These are phyloP conservation scores for Diplodia seriata DNA, from an alignment of 2,329 filamentous ascomycete species.

Conservation along the genomic window DNA sequence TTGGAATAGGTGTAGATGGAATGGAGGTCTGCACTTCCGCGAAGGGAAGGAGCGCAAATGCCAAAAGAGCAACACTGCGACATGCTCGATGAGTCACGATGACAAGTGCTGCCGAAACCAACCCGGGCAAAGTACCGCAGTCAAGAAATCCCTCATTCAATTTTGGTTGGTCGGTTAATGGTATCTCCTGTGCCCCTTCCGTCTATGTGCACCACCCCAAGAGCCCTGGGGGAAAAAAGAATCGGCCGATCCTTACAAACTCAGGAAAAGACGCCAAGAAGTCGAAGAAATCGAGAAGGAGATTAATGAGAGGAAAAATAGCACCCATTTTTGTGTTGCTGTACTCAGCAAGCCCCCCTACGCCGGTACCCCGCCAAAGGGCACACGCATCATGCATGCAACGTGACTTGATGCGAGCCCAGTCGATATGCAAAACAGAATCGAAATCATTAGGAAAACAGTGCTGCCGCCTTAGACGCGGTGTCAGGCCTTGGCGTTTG, in stretches of 20 bases:
- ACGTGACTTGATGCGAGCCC: slow-evolving; percentile 26
- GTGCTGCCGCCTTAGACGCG: neutral
- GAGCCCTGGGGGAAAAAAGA: neutral
- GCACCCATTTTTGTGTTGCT: slow-evolving; percentile 26
- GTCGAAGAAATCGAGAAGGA: neutral
- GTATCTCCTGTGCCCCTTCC: slow-evolving; percentile 10
- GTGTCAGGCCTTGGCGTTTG: too few species aligned
- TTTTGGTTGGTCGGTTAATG: neutral
- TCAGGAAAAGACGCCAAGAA: slow-evolving; percentile 14
- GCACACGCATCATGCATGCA: slow-evolving; percentile 27
- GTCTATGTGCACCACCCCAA: slow-evolving; percentile 1
- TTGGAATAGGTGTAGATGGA: too few species aligned
- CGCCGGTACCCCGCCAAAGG: slow-evolving; percentile 21
- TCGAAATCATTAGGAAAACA: slow-evolving; percentile 3
- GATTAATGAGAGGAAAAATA: slow-evolving; percentile 2
- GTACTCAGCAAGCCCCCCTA: slow-evolving; percentile 18
- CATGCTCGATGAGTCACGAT: neutral
- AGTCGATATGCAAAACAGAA: slow-evolving; percentile 21
- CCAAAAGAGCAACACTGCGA: neutral
- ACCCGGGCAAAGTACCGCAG: neutral
- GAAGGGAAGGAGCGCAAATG: too few species aligned
- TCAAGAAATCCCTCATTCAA: neutral
- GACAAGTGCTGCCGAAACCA: neutral
- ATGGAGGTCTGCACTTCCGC: too few species aligned
- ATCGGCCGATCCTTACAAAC: slow-evolving; percentile 1